These are phyloP conservation scores for Hansfordia pulvinata DNA, from an alignment of 2,329 filamentous ascomycete species.

Conservation along the genomic window DNA sequence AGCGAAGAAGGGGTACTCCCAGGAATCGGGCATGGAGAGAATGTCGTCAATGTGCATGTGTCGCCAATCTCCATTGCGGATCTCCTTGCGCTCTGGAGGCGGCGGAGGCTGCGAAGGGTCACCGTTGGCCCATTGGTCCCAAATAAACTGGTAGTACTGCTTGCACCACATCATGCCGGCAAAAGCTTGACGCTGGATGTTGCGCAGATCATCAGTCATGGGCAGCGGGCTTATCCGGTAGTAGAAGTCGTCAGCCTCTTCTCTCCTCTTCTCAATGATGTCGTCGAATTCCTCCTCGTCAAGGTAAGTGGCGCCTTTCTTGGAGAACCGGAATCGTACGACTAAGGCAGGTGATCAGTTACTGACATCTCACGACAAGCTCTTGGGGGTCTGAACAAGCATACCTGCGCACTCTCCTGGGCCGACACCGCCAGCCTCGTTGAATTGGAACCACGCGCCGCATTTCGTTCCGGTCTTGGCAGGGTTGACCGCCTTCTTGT, in stretches of 20 bases:
- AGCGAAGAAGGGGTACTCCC: constrained; percentile 97
- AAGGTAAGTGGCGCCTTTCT: constrained; percentile 60
- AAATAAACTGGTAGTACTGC: constrained; percentile 92
- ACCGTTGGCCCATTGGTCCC: constrained; percentile 95
- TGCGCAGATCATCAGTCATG: constrained; percentile 85
- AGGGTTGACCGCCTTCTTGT: constrained; percentile 75
- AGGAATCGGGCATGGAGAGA: constrained; percentile 93
- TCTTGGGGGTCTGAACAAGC: constrained; percentile 38
- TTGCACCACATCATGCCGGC: constrained; percentile 98
- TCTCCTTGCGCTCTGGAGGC: constrained; percentile 61
- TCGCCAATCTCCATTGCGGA: constrained; percentile 85
- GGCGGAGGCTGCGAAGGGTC: constrained; percentile 82
- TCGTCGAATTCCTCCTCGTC: constrained; percentile 92
- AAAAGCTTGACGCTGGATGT: constrained; percentile 89
- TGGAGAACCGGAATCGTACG: constrained; percentile 80
- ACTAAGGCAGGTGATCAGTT: constrained; percentile 32
- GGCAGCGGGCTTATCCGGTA: constrained; percentile 84
- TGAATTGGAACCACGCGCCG: constrained; percentile 85
- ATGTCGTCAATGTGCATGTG: constrained; percentile 94
- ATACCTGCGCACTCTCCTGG: constrained; percentile 85
- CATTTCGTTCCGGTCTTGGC: constrained; percentile 71
- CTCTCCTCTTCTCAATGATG: constrained; percentile 68
- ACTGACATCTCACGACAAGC: neutral
- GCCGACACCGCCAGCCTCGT: constrained; percentile 73
- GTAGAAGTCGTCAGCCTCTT: constrained; percentile 96